Evolutionary conservation across 1,139 yeast species (phyloP), one percentile per base, ranked within the genome.

Genomic region (Scheffersomyces parashehatae): DNA sequence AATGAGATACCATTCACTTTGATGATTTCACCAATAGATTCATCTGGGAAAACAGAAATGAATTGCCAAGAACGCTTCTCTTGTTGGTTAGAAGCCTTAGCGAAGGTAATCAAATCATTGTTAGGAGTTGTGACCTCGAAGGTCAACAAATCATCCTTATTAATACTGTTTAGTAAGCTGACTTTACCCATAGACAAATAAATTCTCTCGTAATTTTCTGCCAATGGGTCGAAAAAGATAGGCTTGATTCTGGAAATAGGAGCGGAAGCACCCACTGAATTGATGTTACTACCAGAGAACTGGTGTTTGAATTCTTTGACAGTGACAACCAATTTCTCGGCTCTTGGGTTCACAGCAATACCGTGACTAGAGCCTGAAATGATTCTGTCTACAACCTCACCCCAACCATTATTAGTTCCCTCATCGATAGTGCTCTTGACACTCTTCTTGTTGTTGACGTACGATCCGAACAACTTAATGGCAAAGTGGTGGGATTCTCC

Each of bases 341-440:
- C 93, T 61, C 95, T 77, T 29, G 95, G 93, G 51, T 88, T 88
- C 30, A 86, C 78, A 4, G 93, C 90, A 43, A 89, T 83, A 53
- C 96, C 96, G 45, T 79, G 80, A 47, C 79, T 80, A 1, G 95
- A 80, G 29, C 96, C 95, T 26, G 81, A 64, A 51, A 89, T 84
- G 51, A 89, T 85, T 58, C 95, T 73, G 55, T 88, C 91, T 29
- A 86, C 81, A 41, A 87, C 68, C 52, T 85, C 95, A 65, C 97
- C 97, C 97, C 97, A 89, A 41, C 97, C 97, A 49, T 82, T 77
- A 62, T 85, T 85, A 16, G 49, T 42, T 16, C 50, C 53, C n/a
- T 60, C 66, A 36, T 59, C 63, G 11, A 42, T 39, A 35, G 40
- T 42, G 35, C 42, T 35, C 36, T 54, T 53, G 15, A 49, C 43